phyloP scores from a whole-genome alignment of 31 red algal species.

The Asparagopsis taxiformis region DNA sequence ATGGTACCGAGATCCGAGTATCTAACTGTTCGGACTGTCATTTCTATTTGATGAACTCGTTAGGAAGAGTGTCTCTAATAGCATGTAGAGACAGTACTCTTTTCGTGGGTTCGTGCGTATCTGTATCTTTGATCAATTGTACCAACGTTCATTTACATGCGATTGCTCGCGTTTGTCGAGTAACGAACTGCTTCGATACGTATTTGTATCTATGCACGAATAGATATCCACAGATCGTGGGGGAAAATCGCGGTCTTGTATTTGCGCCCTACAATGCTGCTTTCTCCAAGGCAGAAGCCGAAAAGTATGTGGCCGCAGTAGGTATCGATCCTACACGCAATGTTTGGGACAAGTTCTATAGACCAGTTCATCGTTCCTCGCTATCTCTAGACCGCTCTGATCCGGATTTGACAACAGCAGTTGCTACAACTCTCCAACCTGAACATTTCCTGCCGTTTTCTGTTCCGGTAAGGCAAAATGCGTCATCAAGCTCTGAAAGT shows the following conservation, averaged over 20 bases:
- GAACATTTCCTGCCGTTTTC: conserved; percentile 79
- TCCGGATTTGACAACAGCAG: conserved; percentile 41
- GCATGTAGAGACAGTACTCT: conserved; percentile 70
- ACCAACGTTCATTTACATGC: conserved; percentile 62
- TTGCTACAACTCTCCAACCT: conserved; percentile 45
- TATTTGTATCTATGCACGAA: conserved; percentile 78
- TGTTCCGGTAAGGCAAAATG: conserved; percentile 46
- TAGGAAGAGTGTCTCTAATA: conserved; percentile 63
- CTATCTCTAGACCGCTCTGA: conserved; percentile 41
- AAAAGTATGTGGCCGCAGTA: conserved; percentile 42
- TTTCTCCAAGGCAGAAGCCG: conserved; percentile 47
- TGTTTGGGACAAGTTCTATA: conserved; percentile 79
- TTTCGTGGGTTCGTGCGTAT: conserved; percentile 77
- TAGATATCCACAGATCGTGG: conserved; percentile 74
- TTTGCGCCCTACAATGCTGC: conserved; percentile 88
- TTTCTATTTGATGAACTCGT: conserved; percentile 70
- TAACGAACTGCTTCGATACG: conserved; percentile 85
- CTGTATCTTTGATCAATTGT: conserved; percentile 74
- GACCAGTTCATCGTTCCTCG: conserved; percentile 49
- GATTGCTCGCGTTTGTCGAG: conserved; percentile 52
- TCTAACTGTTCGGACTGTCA: conserved; percentile 78
- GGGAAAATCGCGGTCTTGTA: conserved; percentile 73
- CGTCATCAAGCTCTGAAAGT: conserved; percentile 10
- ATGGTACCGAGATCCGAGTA: conserved; percentile 74
- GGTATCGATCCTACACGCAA: conserved; percentile 60